Percentiles rank a stretch among this genome's conserved stretches.
Evolutionary conservation across 2,329 filamentous ascomycete species (phyloP).

Genomic region (Phyllosticta citrichinensis): DNA sequence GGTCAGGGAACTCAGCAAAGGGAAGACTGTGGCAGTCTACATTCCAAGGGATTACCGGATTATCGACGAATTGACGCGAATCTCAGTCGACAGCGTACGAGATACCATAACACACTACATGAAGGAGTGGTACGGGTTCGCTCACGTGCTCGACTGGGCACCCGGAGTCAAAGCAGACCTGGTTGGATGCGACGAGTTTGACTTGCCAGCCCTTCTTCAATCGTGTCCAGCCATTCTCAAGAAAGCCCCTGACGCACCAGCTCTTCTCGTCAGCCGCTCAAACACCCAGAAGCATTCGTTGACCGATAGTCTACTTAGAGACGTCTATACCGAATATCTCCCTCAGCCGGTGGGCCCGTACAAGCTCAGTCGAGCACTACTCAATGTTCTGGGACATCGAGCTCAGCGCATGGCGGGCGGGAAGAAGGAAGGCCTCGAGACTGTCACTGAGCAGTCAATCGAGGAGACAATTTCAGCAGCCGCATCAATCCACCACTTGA

Average conservation of each 20-base stretch:
- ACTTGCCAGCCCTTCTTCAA: conserved; percentile 11
- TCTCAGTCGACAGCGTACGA: background rate
- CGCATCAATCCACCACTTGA: conserved; percentile 4
- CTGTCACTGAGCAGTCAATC: background rate
- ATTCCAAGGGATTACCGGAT: background rate
- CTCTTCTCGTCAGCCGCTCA: conserved; percentile 2
- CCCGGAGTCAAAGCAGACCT: conserved; percentile 9
- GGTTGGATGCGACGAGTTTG: conserved; percentile 14
- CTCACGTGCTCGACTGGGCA: conserved; percentile 7
- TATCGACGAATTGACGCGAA: background rate
- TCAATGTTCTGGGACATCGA: conserved; percentile 18
- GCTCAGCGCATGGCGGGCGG: conserved; percentile 10
- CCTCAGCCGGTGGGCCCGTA: conserved; percentile 30
- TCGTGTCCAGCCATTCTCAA: background rate
- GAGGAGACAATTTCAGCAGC: background rate
- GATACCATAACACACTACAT: conserved; percentile 12
- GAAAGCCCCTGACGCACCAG: background rate
- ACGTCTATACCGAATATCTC: conserved; percentile 24
- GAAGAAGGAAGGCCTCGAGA: conserved; percentile 5
- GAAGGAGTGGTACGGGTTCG: conserved; percentile 14
- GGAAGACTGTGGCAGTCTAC: conserved; percentile 11
- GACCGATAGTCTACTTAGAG: conserved; percentile 11
- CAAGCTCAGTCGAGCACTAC: conserved; percentile 29
- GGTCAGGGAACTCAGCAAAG: conserved; percentile 9
- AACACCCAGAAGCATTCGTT: background rate